Conservation (phyloP, 108 stramenopile genomes). For the Pseudonitzschia multistriata region DNA sequence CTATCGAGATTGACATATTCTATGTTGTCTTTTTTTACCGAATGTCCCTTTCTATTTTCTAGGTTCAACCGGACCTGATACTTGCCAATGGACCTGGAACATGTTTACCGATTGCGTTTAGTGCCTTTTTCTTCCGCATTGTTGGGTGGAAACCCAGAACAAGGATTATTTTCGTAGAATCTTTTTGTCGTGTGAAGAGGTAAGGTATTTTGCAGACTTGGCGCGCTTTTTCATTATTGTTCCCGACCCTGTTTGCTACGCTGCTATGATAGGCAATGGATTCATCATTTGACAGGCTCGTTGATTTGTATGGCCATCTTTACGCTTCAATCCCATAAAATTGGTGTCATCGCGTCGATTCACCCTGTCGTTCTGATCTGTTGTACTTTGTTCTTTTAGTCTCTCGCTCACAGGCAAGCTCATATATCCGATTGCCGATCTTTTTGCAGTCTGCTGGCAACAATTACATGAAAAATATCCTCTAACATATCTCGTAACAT, state of each 20-base stretch:
- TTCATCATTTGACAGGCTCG: no score
- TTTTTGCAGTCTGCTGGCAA: constrained; percentile 89
- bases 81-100: constrained; percentile 90
- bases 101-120: constrained; percentile 74
- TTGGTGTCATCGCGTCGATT: not conserved
- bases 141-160: constrained; percentile 36
- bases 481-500: constrained; percentile 29
- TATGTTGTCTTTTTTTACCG: not conserved
- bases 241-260: no score
- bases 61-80: constrained; percentile 64
- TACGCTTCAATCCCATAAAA: no score
- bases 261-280: no score
- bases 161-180: constrained; percentile 82
- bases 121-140: constrained; percentile 54
- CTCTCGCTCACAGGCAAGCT: constrained; percentile 87
- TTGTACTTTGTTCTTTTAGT: constrained; percentile 10
- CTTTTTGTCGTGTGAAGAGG: constrained; percentile 81
- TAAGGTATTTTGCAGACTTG: no score
- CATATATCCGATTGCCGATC: constrained; percentile 76
- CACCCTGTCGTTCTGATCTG: not conserved
- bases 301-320: no score
- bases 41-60: not conserved
- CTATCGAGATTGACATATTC: not conserved
- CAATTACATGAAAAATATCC: constrained; percentile 60
- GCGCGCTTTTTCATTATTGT: no score